Percentiles rank a stretch among this genome's conserved stretches.
These are phyloP conservation scores for Fusarium nematophilum DNA, from an alignment of 2,329 filamentous ascomycete genomes.

Conservation along the genomic window DNA sequence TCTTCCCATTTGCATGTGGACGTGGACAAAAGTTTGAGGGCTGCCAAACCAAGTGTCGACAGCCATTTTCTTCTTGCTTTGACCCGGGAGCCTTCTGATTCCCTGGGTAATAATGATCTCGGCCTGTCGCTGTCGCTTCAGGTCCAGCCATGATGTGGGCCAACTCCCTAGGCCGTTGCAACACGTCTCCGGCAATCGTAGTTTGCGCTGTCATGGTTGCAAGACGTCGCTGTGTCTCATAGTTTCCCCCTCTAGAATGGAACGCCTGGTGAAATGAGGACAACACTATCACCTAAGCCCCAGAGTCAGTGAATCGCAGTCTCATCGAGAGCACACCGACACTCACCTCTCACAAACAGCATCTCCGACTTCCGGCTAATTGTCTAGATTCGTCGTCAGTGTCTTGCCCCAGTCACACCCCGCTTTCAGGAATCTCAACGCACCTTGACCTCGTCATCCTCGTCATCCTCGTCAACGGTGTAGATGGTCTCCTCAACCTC, in stretches of 20 bases:
- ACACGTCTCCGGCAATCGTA: slow-evolving; percentile 1
- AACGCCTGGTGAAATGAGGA: slow-evolving; percentile 74
- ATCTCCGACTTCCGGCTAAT: slow-evolving; percentile 98
- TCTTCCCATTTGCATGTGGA: slow-evolving; percentile 1
- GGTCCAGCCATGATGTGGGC: slow-evolving; percentile 1
- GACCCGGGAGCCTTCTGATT: neutral
- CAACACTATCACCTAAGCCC: slow-evolving; percentile 76
- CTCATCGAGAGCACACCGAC: neutral
- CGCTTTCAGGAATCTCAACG: neutral
- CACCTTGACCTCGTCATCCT: slow-evolving; percentile 82
- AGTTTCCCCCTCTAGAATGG: slow-evolving; percentile 39
- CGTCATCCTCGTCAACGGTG: slow-evolving; percentile 90
- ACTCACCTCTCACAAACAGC: slow-evolving; percentile 93
- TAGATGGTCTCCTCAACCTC: slow-evolving; percentile 99
- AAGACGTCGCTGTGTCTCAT: neutral
- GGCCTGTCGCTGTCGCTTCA: neutral
- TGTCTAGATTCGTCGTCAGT: slow-evolving; percentile 67
- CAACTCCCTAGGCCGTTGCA: neutral
- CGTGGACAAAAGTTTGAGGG: neutral
- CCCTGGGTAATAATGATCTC: neutral
- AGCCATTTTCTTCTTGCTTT: neutral
- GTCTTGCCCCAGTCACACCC: neutral
- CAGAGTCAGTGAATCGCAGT: slow-evolving; percentile 36
- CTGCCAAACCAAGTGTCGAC: neutral
- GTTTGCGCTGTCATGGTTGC: slow-evolving; percentile 1